phyloP scores from a whole-genome alignment of 192 early-diverging fungal species.

The Coemansia sp. region DNA sequence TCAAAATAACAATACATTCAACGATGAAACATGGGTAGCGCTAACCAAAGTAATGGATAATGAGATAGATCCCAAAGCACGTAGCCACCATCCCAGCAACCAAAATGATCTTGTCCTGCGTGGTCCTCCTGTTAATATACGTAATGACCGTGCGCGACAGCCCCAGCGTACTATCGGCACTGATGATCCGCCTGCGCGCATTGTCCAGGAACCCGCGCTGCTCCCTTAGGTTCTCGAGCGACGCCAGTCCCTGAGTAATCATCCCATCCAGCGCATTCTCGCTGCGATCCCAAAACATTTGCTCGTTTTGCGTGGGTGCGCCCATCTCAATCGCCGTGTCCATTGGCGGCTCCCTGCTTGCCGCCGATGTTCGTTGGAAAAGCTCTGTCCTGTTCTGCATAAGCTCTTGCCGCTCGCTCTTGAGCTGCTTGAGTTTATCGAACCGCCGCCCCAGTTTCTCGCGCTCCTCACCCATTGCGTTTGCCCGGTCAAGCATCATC shows the following conservation, averaged over 20 bases:
- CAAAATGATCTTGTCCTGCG: constrained; percentile 53
- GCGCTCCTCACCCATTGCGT: constrained; percentile 40
- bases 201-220: constrained; percentile 36
- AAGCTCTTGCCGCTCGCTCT: constrained; percentile 10
- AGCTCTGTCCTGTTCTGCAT: constrained; percentile 27
- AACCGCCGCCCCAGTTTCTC: constrained; percentile 42
- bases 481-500: constrained; percentile 43
- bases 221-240: constrained; percentile 41
- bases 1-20: no score
- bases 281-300: constrained; percentile 37
- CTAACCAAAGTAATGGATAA: constrained; percentile 45
- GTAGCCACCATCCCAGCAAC: constrained; percentile 38
- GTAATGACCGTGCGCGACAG: constrained; percentile 46
- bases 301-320: constrained; percentile 14
- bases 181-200: constrained; percentile 39
- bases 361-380: constrained; percentile 21
- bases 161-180: constrained; percentile 43
- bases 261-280: constrained; percentile 44
- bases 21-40: no score
- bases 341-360: constrained; percentile 13
- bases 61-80: constrained; percentile 43
- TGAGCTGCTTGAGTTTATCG: constrained; percentile 41
- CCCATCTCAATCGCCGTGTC: constrained; percentile 42
- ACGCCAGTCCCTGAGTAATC: constrained; percentile 48
- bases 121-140: constrained; percentile 47